Evolutionary conservation across 148 eudicot species (phyloP).

Genomic region (Rhododendron kiyosumense): DNA sequence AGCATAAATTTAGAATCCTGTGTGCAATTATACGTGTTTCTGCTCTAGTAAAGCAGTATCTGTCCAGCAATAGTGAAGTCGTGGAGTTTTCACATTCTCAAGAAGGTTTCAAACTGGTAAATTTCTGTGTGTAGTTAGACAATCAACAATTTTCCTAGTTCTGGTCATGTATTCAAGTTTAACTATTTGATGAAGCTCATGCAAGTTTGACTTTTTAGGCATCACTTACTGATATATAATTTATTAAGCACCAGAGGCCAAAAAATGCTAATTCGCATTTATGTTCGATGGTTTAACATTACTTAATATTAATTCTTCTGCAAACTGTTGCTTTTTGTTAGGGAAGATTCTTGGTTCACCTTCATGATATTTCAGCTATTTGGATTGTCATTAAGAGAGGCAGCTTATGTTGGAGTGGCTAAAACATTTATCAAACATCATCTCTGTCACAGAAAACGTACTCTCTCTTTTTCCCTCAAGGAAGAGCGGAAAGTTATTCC

Average conservation of each 20-base stretch:
- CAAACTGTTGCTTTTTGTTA: background rate
- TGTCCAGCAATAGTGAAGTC: conserved; percentile 22
- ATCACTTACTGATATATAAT: background rate
- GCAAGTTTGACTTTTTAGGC: background rate
- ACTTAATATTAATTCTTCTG: background rate
- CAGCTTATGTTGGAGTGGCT: background rate
- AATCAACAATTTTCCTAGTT: background rate
- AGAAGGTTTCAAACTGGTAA: conserved; percentile 61
- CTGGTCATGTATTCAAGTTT: background rate
- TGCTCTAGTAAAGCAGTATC: conserved; percentile 32
- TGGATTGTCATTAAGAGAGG: background rate
- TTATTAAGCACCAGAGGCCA: background rate
- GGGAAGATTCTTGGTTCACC: background rate
- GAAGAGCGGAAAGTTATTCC: background rate
- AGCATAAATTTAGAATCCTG: conserved; percentile 53
- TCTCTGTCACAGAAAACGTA: background rate
- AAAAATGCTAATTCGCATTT: background rate
- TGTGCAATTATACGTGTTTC: conserved; percentile 57
- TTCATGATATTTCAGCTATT: background rate
- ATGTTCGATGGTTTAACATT: background rate
- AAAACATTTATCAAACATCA: background rate
- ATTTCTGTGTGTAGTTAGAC: background rate
- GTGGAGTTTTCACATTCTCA: conserved; percentile 31
- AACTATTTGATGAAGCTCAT: background rate
- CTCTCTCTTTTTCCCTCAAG: background rate